Conservation (phyloP, 805 yeast species). For the Sugiyamaella floridensis region DNA sequence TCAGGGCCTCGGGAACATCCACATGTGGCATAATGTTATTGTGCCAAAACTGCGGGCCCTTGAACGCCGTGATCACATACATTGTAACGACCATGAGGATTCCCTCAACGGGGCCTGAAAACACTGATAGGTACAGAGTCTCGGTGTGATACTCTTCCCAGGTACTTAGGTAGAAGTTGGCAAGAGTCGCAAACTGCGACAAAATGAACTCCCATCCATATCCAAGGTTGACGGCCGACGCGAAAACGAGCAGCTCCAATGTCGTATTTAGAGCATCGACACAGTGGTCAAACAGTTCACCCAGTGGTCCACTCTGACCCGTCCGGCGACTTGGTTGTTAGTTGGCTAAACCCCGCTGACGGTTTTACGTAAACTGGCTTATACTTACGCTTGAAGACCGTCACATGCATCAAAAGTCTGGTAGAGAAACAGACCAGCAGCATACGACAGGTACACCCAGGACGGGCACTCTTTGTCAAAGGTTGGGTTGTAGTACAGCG, state of each 20-base stretch:
- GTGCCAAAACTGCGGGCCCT: constrained; percentile 68
- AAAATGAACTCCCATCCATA: constrained; percentile 47
- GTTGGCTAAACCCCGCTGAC: no score
- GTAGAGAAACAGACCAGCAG: constrained; percentile 76
- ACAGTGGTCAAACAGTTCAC: constrained; percentile 90
- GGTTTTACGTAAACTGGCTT: no score
- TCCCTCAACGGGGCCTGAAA: constrained; percentile 96
- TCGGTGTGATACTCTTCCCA: constrained; percentile 97
- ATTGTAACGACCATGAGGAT: constrained; percentile 54
- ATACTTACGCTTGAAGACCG: constrained; percentile 69
- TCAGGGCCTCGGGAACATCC: constrained; percentile 5
- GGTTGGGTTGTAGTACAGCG: constrained; percentile 66
- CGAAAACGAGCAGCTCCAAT: constrained; percentile 60
- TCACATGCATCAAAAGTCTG: constrained; percentile 97
- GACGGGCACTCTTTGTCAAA: constrained; percentile 54
- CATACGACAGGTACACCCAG: constrained; percentile 74
- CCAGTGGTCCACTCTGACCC: constrained; percentile 91
- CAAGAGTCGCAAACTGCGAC: constrained; percentile 27
- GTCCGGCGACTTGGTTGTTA: constrained; percentile 57
- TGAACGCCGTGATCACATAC: constrained; percentile 55
- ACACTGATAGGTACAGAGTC: constrained; percentile 62
- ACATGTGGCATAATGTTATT: constrained; percentile 31
- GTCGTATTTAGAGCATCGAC: constrained; percentile 62
- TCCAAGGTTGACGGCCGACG: constrained; percentile 63
- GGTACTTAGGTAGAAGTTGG: constrained; percentile 78